phyloP scores from a whole-genome alignment of 345 rosid genomes.

The Eutrema yunnanense region DNA sequence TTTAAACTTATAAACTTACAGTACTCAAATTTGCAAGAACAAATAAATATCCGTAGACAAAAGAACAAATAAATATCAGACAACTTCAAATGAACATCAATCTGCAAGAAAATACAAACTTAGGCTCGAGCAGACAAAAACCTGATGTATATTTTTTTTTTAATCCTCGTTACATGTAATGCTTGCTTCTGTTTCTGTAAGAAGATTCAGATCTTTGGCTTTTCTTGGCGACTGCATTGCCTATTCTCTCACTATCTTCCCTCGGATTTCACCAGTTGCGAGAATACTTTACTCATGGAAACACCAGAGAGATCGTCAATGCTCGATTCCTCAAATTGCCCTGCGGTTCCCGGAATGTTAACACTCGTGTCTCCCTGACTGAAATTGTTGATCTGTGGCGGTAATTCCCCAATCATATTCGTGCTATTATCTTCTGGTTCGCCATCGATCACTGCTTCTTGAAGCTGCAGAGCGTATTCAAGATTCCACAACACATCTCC shows the following conservation, averaged over 20 bases:
- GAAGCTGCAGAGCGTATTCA: slow-evolving; percentile 24
- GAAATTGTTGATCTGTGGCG: slow-evolving; percentile 59
- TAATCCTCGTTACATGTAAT: neutral
- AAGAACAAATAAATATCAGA: slow-evolving; percentile 21
- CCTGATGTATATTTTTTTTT: neutral
- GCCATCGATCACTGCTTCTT: slow-evolving; percentile 44
- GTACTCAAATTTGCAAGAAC: slow-evolving; percentile 1
- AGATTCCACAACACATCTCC: slow-evolving; percentile 36
- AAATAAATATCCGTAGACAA: slow-evolving; percentile 16
- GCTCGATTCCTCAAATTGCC: slow-evolving; percentile 44
- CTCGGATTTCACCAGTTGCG: slow-evolving; percentile 85
- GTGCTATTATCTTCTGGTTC: slow-evolving; percentile 80
- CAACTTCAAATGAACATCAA: slow-evolving; percentile 1
- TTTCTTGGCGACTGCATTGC: neutral
- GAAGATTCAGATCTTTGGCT: neutral
- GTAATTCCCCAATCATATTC: slow-evolving; percentile 70
- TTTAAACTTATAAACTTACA: slow-evolving; percentile 7
- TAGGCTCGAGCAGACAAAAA: neutral
- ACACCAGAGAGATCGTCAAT: slow-evolving; percentile 60
- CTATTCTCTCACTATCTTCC: slow-evolving; percentile 44
- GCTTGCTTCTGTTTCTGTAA: neutral
- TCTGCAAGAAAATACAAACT: slow-evolving; percentile 15
- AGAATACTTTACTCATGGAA: slow-evolving; percentile 86
- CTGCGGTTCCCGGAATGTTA: slow-evolving; percentile 22
- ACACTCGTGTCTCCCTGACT: slow-evolving; percentile 44